Conservation (phyloP, 176 grass and related monocot genomes). For the Oryza coarctata region DNA sequence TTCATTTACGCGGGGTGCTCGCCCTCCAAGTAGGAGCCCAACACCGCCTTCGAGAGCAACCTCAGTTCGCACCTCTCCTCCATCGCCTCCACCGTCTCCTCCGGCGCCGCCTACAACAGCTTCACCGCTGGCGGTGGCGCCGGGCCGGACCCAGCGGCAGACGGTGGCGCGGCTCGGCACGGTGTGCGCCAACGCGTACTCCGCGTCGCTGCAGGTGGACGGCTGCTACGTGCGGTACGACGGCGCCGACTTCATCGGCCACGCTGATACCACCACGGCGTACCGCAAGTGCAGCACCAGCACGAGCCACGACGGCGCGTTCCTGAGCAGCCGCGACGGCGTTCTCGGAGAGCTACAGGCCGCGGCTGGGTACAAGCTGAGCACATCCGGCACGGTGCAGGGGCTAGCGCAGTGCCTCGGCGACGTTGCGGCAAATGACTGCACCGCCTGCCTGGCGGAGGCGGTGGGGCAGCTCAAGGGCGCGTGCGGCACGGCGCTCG, state of each 20-base stretch:
- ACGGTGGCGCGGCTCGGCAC: conserved; percentile 50
- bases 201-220: conserved; percentile 68
- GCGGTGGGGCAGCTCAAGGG: conserved; percentile 61
- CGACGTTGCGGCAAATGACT: conserved; percentile 45
- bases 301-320: conserved; percentile 48
- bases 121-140: conserved; percentile 38
- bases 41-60: conserved; percentile 65
- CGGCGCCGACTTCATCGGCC: conserved; percentile 46
- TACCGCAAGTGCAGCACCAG: conserved; percentile 68
- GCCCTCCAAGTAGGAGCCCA: conserved; percentile 60
- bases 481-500: conserved; percentile 53
- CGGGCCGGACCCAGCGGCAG: conserved; percentile 12
- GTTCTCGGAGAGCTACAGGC: conserved; percentile 57
- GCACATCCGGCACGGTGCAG: conserved; percentile 53
- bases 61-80: conserved; percentile 66
- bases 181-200: conserved; percentile 55
- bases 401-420: conserved; percentile 74
- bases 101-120: conserved; percentile 52
- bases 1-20: conserved; percentile 79
- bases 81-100: conserved; percentile 51
- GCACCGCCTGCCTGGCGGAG: conserved; percentile 61
- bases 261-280: conserved; percentile 41
- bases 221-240: conserved; percentile 75
- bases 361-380: conserved; percentile 51
- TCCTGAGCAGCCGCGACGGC: conserved; percentile 52